phyloP scores from a whole-genome alignment of 1,284 basidiomycete genomes.

The Papiliotrema laurentii region DNA sequence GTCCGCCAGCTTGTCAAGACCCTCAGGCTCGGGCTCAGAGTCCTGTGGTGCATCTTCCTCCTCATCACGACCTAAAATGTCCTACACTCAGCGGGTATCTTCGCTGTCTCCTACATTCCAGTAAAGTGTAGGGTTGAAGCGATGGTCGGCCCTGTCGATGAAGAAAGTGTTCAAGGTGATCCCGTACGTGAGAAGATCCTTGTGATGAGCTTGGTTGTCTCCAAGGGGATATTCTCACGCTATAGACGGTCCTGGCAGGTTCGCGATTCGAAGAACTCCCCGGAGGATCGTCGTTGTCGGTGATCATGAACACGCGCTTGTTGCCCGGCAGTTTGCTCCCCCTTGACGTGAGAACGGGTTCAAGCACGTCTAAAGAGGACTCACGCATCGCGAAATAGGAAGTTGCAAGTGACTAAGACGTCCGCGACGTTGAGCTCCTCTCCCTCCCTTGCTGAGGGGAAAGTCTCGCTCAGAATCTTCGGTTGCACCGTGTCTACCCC shows the following conservation, averaged over 20 bases:
- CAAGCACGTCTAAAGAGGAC: constrained; percentile 16
- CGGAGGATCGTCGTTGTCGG: constrained; percentile 73
- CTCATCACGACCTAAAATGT: constrained; percentile 58
- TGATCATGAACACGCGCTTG: constrained; percentile 88
- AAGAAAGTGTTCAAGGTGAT: constrained; percentile 88
- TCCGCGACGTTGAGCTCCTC: constrained; percentile 60
- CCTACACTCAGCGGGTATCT: constrained; percentile 20
- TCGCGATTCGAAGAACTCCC: constrained; percentile 27
- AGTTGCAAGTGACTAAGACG: constrained; percentile 79
- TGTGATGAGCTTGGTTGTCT: not conserved
- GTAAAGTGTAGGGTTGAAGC: constrained; percentile 72
- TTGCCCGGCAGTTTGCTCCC: constrained; percentile 67
- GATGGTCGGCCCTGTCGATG: constrained; percentile 65
- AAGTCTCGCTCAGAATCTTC: constrained; percentile 29
- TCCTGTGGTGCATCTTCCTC: constrained; percentile 51
- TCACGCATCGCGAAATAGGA: constrained; percentile 79
- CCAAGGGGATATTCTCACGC: constrained; percentile 17
- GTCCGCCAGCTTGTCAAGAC: constrained; percentile 57
- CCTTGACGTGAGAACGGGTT: constrained; percentile 50
- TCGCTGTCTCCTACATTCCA: constrained; percentile 64
- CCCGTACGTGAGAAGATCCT: constrained; percentile 80
- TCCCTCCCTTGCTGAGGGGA: constrained; percentile 29
- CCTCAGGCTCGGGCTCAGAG: constrained; percentile 55
- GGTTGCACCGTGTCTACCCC: constrained; percentile 27
- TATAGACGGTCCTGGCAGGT: constrained; percentile 38